Percentiles rank a stretch among this genome's conserved stretches.
phyloP scores from a whole-genome alignment of 179 eudicot species.

The Beta corolliflora region DNA sequence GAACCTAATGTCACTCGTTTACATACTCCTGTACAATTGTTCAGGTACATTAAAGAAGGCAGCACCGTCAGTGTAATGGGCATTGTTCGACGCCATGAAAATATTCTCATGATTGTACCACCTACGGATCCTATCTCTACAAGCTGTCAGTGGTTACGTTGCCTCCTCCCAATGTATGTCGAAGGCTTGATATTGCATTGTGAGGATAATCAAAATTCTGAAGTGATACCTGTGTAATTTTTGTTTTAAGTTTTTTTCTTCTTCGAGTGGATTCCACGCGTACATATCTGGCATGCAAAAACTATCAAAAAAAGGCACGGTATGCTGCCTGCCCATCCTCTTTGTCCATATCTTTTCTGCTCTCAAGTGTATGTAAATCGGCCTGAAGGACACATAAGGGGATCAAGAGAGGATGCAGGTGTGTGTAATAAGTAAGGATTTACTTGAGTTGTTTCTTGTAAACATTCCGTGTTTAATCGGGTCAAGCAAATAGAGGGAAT shows the following conservation, averaged over 20 bases:
- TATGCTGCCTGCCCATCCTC: background rate
- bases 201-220: slow-evolving; percentile 74
- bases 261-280: slow-evolving; percentile 23
- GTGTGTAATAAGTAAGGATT: slow-evolving; percentile 29
- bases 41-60: slow-evolving; percentile 93
- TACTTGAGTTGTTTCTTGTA: slow-evolving; percentile 25
- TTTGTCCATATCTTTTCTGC: slow-evolving; percentile 33
- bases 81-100: slow-evolving; percentile 76
- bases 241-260: background rate
- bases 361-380: slow-evolving; percentile 29
- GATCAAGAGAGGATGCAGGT: slow-evolving; percentile 24
- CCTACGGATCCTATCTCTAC: slow-evolving; percentile 76
- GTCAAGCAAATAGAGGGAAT: slow-evolving; percentile 3
- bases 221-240: slow-evolving; percentile 42
- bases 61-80: slow-evolving; percentile 97
- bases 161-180: slow-evolving; percentile 78
- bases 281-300: slow-evolving; percentile 30
- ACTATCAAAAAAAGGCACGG: slow-evolving; percentile 6
- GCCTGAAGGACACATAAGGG: slow-evolving; percentile 25
- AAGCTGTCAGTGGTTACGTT: slow-evolving; percentile 72
- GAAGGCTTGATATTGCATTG: slow-evolving; percentile 84
- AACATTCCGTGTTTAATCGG: slow-evolving; percentile 28
- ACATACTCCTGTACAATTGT: slow-evolving; percentile 2
- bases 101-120: slow-evolving; percentile 89
- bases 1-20: background rate